Conservation (phyloP, 176 grass and related monocot species). For the Rhynchospora tenuis region DNA sequence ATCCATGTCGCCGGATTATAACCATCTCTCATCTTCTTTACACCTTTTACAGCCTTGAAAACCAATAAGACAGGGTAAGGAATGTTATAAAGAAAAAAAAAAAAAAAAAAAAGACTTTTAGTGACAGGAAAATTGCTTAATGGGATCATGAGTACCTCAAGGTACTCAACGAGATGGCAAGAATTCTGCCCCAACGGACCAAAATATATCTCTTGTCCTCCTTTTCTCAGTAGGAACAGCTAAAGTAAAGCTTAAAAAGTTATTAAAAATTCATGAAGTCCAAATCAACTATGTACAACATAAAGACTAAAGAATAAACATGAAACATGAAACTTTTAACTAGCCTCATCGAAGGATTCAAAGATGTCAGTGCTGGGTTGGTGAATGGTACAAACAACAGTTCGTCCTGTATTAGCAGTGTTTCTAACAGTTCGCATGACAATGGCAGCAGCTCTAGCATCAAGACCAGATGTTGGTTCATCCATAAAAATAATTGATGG, state of each 20-base stretch:
- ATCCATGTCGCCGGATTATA: conserved; percentile 63
- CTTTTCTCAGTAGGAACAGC: conserved; percentile 48
- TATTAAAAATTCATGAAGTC: not conserved
- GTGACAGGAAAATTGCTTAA: not conserved
- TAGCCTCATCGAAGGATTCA: conserved; percentile 51
- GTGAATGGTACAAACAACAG: conserved; percentile 57
- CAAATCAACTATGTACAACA: not conserved
- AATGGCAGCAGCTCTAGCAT: conserved; percentile 54
- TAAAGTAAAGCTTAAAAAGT: conserved; percentile 13
- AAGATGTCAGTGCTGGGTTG: conserved; percentile 58
- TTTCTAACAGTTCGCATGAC: conserved; percentile 58
- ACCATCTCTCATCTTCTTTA: conserved; percentile 46
- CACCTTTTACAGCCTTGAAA: conserved; percentile 34
- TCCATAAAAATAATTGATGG: conserved; percentile 69
- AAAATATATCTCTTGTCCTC: conserved; percentile 53
- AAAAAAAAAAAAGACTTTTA: not conserved
- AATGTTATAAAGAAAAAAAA: not conserved
- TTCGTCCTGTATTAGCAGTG: conserved; percentile 47
- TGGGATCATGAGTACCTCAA: conserved; percentile 25
- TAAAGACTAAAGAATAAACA: not conserved
- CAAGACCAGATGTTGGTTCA: conserved; percentile 53
- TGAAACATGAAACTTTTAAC: not conserved
- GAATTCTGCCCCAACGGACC: conserved; percentile 44
- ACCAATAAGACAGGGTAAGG: not conserved
- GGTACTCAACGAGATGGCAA: conserved; percentile 33